These are phyloP conservation scores for Candida mattraensis DNA, from an alignment of 805 yeast species.

Conservation along the genomic window DNA sequence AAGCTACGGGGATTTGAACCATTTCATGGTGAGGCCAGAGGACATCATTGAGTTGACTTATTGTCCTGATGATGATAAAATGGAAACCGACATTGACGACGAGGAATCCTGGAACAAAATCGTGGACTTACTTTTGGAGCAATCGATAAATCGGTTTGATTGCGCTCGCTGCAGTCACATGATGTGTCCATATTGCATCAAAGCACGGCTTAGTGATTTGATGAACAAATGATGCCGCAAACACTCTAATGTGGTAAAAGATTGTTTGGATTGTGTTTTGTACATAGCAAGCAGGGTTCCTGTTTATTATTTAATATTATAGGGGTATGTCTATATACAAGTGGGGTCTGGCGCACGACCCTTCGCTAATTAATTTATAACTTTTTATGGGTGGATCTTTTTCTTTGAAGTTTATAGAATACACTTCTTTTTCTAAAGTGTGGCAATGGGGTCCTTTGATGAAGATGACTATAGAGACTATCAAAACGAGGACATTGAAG, in stretches of 20 bases:
- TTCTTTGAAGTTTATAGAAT: too few species aligned
- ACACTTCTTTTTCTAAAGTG: neutral
- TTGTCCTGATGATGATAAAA: neutral
- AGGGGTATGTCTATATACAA: too few species aligned
- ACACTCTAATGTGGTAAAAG: too few species aligned
- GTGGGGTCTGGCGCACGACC: slow-evolving; percentile 1
- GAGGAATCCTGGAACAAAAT: slow-evolving; percentile 13
- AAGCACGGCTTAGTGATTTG: slow-evolving; percentile 29
- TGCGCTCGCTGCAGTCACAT: slow-evolving; percentile 32
- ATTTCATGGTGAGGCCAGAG: slow-evolving; percentile 12
- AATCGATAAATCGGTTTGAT: slow-evolving; percentile 26
- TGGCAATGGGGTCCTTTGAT: slow-evolving; percentile 17
- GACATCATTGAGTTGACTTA: slow-evolving; percentile 2
- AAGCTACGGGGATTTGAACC: slow-evolving; percentile 28
- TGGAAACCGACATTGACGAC: slow-evolving; percentile 2
- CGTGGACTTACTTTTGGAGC: slow-evolving; percentile 14
- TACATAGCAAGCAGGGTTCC: too few species aligned
- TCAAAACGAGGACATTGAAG: slow-evolving; percentile 28
- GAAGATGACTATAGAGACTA: slow-evolving; percentile 25
- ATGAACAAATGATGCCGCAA: slow-evolving; percentile 8
- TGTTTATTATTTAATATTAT: too few species aligned
- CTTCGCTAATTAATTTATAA: too few species aligned
- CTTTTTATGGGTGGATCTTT: too few species aligned
- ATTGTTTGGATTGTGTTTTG: too few species aligned
- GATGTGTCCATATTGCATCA: slow-evolving; percentile 36